phyloP scores from a whole-genome alignment of 352 stramenopile species.

The Pythium utonaiense region DNA sequence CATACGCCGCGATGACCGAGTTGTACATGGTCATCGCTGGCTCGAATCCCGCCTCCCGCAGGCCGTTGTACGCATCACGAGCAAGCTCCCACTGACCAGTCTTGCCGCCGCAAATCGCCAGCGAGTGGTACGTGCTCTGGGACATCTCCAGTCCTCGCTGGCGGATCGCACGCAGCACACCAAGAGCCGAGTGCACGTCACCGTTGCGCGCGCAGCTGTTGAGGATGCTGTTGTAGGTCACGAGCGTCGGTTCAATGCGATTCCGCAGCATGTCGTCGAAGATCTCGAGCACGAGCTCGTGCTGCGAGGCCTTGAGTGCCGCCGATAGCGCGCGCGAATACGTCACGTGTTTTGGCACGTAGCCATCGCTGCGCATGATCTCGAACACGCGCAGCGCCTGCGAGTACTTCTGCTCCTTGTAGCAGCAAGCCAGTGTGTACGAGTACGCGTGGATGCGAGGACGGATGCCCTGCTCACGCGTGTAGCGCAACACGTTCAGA shows the following conservation, averaged over 20 bases:
- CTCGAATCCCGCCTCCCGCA: slow-evolving; percentile 47
- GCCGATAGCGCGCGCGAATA: slow-evolving; percentile 83
- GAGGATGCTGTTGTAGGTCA: slow-evolving; percentile 87
- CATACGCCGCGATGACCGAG: slow-evolving; percentile 73
- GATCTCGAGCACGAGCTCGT: slow-evolving; percentile 86
- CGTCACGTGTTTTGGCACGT: slow-evolving; percentile 71
- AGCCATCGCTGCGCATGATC: slow-evolving; percentile 84
- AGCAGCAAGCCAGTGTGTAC: slow-evolving; percentile 72
- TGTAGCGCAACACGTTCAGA: slow-evolving; percentile 63
- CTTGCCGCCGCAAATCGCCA: slow-evolving; percentile 76
- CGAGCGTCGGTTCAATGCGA: slow-evolving; percentile 60
- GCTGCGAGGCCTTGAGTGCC: slow-evolving; percentile 68
- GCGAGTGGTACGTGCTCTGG: slow-evolving; percentile 74
- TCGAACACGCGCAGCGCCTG: slow-evolving; percentile 83
- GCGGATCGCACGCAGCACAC: slow-evolving; percentile 61
- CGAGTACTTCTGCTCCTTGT: slow-evolving; percentile 61
- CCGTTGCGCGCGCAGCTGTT: slow-evolving; percentile 75
- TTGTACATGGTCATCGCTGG: slow-evolving; percentile 75
- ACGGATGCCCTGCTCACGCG: slow-evolving; percentile 60
- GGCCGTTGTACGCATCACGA: slow-evolving; percentile 49
- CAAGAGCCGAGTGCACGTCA: slow-evolving; percentile 67
- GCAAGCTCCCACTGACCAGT: slow-evolving; percentile 69
- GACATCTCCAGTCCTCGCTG: slow-evolving; percentile 62
- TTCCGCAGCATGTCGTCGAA: slow-evolving; percentile 85
- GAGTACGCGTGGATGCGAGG: slow-evolving; percentile 84